phyloP scores from a whole-genome alignment of 1,284 basidiomycete genomes.

The Porogramme epimiltina region DNA sequence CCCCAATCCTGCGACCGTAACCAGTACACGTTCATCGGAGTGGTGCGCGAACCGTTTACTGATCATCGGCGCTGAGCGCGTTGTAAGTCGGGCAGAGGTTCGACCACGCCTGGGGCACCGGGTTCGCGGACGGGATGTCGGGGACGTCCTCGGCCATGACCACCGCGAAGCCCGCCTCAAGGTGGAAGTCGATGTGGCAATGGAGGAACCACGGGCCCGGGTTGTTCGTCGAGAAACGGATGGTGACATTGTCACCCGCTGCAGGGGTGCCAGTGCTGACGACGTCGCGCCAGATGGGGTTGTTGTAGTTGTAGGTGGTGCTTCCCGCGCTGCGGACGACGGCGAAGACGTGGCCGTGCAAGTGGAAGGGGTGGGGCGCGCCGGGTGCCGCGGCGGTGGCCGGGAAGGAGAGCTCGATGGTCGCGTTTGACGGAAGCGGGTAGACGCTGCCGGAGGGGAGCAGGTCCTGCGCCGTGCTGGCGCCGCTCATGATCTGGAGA shows the following conservation, averaged over 20 bases:
- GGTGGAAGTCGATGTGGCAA: constrained; percentile 4
- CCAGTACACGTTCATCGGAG: no score
- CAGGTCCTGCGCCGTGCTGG: constrained; percentile 25
- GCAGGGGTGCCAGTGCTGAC: constrained; percentile 25
- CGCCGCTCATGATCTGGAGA: constrained; percentile 32
- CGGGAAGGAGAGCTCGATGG: constrained; percentile 1
- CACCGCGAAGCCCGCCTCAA: neutral
- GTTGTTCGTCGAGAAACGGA: constrained; percentile 22
- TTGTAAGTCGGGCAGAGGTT: constrained; percentile 24
- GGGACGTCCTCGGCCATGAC: constrained; percentile 2
- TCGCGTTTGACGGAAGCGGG: constrained; percentile 13
- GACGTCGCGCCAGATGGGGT: constrained; percentile 32
- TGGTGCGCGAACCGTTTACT: no score
- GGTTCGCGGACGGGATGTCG: neutral
- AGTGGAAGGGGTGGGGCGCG: constrained; percentile 38
- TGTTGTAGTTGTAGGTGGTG: constrained; percentile 28
- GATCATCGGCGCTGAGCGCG: neutral
- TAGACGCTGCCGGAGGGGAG: constrained; percentile 33
- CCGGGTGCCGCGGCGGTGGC: constrained; percentile 20
- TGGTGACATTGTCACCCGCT: constrained; percentile 29
- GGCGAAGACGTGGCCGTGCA: constrained; percentile 34
- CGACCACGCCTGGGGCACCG: constrained; percentile 11
- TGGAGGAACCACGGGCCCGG: constrained; percentile 9
- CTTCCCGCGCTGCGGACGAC: constrained; percentile 30
- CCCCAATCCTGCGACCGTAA: no score